Conservation (phyloP, 2,329 filamentous ascomycete genomes). For the Drechslera avenae region DNA sequence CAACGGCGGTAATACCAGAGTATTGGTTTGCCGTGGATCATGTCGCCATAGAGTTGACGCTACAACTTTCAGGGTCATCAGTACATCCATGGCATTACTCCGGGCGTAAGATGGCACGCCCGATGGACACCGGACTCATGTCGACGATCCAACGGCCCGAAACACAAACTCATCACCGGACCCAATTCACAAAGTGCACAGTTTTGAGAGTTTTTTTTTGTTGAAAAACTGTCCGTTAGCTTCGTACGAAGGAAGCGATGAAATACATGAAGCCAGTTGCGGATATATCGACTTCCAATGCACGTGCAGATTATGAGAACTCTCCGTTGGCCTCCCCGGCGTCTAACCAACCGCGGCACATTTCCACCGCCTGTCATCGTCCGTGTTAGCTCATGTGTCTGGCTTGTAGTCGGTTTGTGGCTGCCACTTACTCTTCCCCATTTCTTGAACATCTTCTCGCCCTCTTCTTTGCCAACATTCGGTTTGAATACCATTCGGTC, state of each 20-base stretch:
- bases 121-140: not conserved
- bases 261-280: conserved; percentile 25
- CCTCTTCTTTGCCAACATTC: conserved; percentile 63
- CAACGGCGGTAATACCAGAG: not conserved
- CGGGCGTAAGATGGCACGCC: not conserved
- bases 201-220: too few species aligned
- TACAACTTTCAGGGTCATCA: not conserved
- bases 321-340: conserved; percentile 48
- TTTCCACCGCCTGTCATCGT: conserved; percentile 65
- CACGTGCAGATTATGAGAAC: conserved; percentile 30
- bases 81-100: not conserved
- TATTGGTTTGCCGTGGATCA: too few species aligned
- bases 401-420: not conserved
- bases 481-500: conserved; percentile 74
- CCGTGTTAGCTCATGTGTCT: conserved; percentile 10
- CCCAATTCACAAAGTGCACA: not conserved
- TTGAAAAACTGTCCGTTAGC: conserved; percentile 1
- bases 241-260: not conserved
- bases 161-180: not conserved
- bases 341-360: conserved; percentile 75
- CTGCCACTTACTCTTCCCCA: conserved; percentile 63
- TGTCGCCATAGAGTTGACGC: not conserved
- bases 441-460: conserved; percentile 67
- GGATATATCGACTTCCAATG: conserved; percentile 34
- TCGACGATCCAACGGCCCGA: conserved; percentile 9